Conservation (phyloP, 1,139 yeast species). For the Meyerozyma sp. region DNA sequence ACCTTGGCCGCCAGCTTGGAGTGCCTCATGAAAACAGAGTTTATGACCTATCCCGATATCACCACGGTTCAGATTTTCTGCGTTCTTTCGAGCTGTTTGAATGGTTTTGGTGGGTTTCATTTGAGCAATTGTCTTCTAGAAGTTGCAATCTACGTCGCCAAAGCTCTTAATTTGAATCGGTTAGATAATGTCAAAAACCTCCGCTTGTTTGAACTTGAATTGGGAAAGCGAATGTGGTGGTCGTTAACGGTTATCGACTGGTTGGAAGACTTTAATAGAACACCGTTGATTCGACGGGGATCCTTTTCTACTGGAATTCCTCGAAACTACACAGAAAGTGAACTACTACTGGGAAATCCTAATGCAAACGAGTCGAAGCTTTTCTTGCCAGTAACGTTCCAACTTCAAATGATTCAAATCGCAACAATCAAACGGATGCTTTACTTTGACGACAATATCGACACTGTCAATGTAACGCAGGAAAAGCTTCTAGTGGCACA, state of each 20-base stretch:
- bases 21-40: conserved; percentile 26
- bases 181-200: conserved; percentile 7
- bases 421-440: neutral
- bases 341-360: neutral
- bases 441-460: neutral
- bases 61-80: conserved; percentile 21
- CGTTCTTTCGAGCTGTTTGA: conserved; percentile 21
- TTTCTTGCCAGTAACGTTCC: neutral
- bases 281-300: neutral
- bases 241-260: conserved; percentile 25
- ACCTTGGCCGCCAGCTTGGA: conserved; percentile 25
- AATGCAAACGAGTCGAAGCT: neutral
- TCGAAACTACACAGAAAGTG: neutral
- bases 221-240: conserved; percentile 30
- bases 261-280: conserved; percentile 23
- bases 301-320: neutral
- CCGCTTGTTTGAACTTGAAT: conserved; percentile 15
- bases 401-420: neutral
- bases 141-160: conserved; percentile 20
- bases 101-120: conserved; percentile 24
- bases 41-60: conserved; percentile 21
- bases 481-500: neutral
- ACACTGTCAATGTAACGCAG: neutral
- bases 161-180: conserved; percentile 18
- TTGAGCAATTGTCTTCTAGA: conserved; percentile 19